phyloP scores from a whole-genome alignment of 257 asterid species.

The Ballota nigra region DNA sequence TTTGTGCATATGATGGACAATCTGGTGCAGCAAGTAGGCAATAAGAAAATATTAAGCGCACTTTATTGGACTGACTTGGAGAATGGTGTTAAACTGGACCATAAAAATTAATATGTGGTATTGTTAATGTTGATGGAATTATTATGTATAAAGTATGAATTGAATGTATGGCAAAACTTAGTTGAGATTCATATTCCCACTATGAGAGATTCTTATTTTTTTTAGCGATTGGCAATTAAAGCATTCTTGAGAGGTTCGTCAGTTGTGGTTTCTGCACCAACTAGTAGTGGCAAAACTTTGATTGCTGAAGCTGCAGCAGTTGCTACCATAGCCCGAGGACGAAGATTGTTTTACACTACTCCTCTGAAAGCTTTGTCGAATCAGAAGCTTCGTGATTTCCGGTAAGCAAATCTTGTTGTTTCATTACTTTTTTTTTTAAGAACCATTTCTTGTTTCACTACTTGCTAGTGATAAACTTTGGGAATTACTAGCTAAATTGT shows the following conservation, averaged over 20 bases:
- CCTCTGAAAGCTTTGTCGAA: conserved; percentile 96
- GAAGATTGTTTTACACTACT: conserved; percentile 90
- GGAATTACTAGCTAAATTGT: conserved; percentile 14
- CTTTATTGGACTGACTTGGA: conserved; percentile 12
- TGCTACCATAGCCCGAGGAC: conserved; percentile 83
- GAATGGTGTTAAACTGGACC: background rate
- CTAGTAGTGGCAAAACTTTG: conserved; percentile 98
- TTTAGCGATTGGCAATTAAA: conserved; percentile 67
- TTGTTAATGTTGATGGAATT: background rate
- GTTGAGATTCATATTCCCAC: background rate
- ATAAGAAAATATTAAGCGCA: background rate
- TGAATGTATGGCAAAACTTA: background rate
- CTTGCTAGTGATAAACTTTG: conserved; percentile 4
- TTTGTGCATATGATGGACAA: background rate
- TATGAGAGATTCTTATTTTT: background rate
- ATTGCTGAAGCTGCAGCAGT: conserved; percentile 99
- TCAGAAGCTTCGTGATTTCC: conserved; percentile 97
- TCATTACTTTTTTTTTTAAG: too few species aligned
- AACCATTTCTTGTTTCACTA: background rate
- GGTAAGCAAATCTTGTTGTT: conserved; percentile 38
- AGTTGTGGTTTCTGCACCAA: conserved; percentile 98
- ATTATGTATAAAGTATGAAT: conserved; percentile 6
- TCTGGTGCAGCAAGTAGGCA: conserved; percentile 5
- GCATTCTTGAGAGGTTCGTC: conserved; percentile 94
- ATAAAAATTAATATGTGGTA: background rate